phyloP scores from a whole-genome alignment of 1,284 basidiomycete genomes.

The Limonomyces culmigenus region DNA sequence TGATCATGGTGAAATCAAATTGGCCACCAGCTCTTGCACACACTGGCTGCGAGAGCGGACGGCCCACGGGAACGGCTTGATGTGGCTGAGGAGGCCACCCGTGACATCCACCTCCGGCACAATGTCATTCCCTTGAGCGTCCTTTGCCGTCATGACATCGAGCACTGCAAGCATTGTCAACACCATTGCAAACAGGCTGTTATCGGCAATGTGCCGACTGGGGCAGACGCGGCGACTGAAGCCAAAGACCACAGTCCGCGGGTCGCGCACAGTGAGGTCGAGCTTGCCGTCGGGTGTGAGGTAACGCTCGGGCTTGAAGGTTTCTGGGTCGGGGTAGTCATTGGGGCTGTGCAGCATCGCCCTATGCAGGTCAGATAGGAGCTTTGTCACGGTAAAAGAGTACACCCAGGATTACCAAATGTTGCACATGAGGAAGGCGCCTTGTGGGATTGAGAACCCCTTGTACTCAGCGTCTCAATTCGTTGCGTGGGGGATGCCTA shows the following conservation, averaged over 20 bases:
- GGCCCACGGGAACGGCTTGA: too few relatives aligned
- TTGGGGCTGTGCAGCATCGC: constrained; percentile 7
- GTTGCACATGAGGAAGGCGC: constrained; percentile 9
- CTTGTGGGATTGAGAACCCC: constrained; percentile 10
- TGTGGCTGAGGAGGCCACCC: too few relatives aligned
- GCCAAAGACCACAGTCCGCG: constrained; percentile 9
- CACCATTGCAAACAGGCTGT: constrained; percentile 10
- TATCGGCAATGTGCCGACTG: constrained; percentile 11
- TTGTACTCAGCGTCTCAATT: constrained; percentile 10
- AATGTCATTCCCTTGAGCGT: constrained; percentile 8
- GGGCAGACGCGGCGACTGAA: constrained; percentile 13
- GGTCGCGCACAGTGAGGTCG: constrained; percentile 7
- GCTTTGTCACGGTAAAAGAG: neutral
- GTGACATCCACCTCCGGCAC: too few relatives aligned
- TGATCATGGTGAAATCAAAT: too few relatives aligned
- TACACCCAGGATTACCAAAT: constrained; percentile 11
- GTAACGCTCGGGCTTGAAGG: constrained; percentile 10
- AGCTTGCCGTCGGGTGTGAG: constrained; percentile 8
- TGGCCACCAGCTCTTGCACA: too few relatives aligned
- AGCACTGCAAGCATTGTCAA: constrained; percentile 10
- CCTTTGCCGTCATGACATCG: constrained; percentile 9
- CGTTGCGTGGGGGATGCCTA: constrained; percentile 12
- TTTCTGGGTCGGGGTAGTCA: constrained; percentile 6
- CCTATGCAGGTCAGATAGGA: neutral
- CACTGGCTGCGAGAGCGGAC: too few relatives aligned